Conservation (phyloP, 2,329 filamentous ascomycete genomes). For the Stachybotrys chartarum region DNA sequence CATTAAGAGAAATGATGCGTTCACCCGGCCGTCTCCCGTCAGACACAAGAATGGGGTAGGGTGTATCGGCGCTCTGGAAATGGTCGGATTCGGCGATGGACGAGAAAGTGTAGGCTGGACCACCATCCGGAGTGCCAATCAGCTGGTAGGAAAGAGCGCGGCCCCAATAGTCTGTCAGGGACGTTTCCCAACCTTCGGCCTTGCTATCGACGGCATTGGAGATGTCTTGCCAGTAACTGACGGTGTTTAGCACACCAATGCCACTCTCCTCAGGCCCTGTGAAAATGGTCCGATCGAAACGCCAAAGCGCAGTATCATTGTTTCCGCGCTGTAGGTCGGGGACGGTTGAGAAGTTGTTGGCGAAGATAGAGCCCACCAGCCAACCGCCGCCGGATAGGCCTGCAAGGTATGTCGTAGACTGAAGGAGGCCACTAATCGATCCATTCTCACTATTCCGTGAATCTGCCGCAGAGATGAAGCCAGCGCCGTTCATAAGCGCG, state of each 20-base stretch:
- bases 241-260: neutral
- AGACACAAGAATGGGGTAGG: conserved; percentile 67
- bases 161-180: conserved; percentile 77
- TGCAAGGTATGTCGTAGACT: conserved; percentile 66
- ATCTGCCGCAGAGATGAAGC: conserved; percentile 64
- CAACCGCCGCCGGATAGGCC: conserved; percentile 71
- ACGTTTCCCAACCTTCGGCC: conserved; percentile 43
- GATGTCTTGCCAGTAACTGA: conserved; percentile 38
- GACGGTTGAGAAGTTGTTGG: conserved; percentile 66
- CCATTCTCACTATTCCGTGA: conserved; percentile 43
- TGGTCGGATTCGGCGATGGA: conserved; percentile 46
- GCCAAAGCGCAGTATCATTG: conserved; percentile 10
- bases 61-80: conserved; percentile 58
- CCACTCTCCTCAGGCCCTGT: conserved; percentile 14
- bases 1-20: conserved; percentile 49
- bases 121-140: conserved; percentile 63
- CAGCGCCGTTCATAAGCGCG: conserved; percentile 70
- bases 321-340: conserved; percentile 3
- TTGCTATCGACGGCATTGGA: conserved; percentile 33
- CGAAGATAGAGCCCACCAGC: conserved; percentile 66
- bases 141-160: conserved; percentile 72
- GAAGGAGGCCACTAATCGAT: conserved; percentile 62
- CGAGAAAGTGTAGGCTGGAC: conserved; percentile 67
- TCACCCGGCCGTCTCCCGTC: conserved; percentile 60
- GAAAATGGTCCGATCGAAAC: conserved; percentile 14